A percentile compares a stretch with the other conserved stretches of the same genome.
These are phyloP conservation scores for Coniochaeta ligniaria DNA, from an alignment of 2,329 filamentous ascomycete species.

Conservation along the genomic window DNA sequence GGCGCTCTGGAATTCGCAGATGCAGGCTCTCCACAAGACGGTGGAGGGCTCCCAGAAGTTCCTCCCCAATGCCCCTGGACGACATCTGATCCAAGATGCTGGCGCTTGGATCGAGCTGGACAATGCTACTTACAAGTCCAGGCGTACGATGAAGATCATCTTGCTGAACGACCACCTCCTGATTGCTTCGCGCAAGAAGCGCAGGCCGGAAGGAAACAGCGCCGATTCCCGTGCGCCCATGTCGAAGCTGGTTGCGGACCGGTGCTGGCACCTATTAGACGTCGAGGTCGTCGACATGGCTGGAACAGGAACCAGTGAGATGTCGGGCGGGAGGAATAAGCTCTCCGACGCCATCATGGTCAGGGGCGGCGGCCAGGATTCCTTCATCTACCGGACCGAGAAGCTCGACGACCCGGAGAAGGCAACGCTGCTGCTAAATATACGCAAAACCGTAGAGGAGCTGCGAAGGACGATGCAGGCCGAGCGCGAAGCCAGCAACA, in stretches of 20 bases:
- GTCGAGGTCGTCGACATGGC: conserved; percentile 89
- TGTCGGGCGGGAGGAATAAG: conserved; percentile 49
- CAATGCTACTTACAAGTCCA: conserved; percentile 92
- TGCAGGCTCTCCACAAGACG: conserved; percentile 85
- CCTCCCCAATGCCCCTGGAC: conserved; percentile 79
- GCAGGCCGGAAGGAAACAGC: conserved; percentile 63
- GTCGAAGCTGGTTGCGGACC: conserved; percentile 82
- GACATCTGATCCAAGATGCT: conserved; percentile 90
- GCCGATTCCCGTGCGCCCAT: conserved; percentile 43
- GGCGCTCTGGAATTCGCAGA: conserved; percentile 61
- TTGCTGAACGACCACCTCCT: conserved; percentile 91
- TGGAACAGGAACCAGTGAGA: conserved; percentile 51
- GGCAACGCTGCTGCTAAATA: conserved; percentile 72
- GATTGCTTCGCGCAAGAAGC: conserved; percentile 87
- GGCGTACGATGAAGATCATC: conserved; percentile 83
- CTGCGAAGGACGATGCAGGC: conserved; percentile 77
- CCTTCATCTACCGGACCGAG: conserved; percentile 90
- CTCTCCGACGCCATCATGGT: conserved; percentile 86
- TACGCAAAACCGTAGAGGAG: conserved; percentile 88
- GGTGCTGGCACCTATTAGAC: conserved; percentile 89
- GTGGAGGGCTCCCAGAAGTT: conserved; percentile 99
- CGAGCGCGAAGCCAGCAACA: conserved; percentile 81
- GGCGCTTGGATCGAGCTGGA: conserved; percentile 94
- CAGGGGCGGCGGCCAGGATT: conserved; percentile 76
- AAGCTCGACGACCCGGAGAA: conserved; percentile 76